Evolutionary conservation across 202 grass and related monocot species (phyloP).

Genomic region (Musa balbisiana): DNA sequence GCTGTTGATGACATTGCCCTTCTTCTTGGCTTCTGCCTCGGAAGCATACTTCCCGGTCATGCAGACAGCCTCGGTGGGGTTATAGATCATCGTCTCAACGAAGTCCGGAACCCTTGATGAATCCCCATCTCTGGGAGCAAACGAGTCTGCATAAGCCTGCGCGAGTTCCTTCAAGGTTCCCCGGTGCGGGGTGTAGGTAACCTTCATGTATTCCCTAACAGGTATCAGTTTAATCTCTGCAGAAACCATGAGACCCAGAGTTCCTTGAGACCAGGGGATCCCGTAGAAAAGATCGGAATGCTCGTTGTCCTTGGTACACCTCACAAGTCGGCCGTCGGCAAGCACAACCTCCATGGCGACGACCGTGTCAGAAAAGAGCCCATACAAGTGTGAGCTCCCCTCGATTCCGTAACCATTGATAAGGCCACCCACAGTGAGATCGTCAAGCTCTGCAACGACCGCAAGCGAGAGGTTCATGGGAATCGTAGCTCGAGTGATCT

Average conservation of each 20-base stretch:
- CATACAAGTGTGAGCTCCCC: not conserved
- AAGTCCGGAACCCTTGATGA: not conserved
- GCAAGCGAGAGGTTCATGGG: not conserved
- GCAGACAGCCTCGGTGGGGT: not conserved
- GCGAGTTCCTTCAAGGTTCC: not conserved
- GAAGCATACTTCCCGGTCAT: not conserved
- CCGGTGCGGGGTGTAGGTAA: not conserved
- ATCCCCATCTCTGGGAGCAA: not conserved
- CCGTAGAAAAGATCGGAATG: not conserved
- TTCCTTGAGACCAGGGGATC: not conserved
- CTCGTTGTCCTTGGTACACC: not conserved
- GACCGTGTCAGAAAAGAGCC: not conserved
- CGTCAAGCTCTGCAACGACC: not conserved
- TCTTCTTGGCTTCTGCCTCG: not conserved
- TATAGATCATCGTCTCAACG: not conserved
- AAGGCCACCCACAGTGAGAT: too few species aligned
- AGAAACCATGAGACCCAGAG: not conserved
- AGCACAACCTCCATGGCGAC: not conserved
- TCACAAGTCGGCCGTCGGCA: not conserved
- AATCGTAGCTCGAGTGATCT: not conserved
- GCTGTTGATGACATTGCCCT: not conserved
- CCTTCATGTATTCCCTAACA: not conserved
- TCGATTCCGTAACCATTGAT: too few species aligned
- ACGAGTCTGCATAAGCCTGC: not conserved
- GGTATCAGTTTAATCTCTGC: not conserved